Conservation (phyloP, 2,329 filamentous ascomycete genomes). For the Pseudopithomyces chartarum region DNA sequence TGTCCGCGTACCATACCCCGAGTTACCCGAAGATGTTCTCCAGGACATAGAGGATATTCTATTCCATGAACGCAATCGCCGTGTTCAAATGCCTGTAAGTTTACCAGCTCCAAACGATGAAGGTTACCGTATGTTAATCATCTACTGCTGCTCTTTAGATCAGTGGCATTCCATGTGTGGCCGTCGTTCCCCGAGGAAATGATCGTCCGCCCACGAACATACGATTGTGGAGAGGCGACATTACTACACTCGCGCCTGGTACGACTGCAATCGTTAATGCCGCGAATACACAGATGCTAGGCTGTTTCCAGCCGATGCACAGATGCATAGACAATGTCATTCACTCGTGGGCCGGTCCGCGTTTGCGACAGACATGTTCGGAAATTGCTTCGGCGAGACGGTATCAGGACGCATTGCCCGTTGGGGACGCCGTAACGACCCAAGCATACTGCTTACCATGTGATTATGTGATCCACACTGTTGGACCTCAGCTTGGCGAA, state of each 20-base stretch:
- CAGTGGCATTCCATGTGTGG: not conserved
- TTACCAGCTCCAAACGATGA: not conserved
- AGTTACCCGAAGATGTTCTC: conserved; percentile 17
- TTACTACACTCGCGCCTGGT: conserved; percentile 33
- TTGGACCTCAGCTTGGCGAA: conserved; percentile 38
- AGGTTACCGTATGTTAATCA: conserved; percentile 1
- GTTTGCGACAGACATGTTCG: conserved; percentile 37
- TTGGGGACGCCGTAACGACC: conserved; percentile 35
- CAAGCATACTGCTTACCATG: conserved; percentile 34
- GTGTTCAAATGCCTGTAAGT: conserved; percentile 21
- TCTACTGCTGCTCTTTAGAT: not conserved
- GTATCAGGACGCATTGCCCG: conserved; percentile 22
- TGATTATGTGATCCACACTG: conserved; percentile 40
- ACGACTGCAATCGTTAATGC: conserved; percentile 45
- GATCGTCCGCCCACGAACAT: conserved; percentile 14
- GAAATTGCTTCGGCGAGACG: conserved; percentile 26
- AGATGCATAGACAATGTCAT: conserved; percentile 46
- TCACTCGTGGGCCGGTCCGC: conserved; percentile 38
- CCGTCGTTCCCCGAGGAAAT: not conserved
- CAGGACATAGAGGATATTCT: conserved; percentile 25
- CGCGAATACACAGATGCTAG: conserved; percentile 41
- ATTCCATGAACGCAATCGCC: conserved; percentile 14
- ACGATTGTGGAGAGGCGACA: conserved; percentile 42
- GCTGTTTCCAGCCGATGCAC: conserved; percentile 43
- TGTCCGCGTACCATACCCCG: conserved; percentile 23